Conservation (phyloP, 2,329 filamentous ascomycete species). For the Penicillium nordicum region DNA sequence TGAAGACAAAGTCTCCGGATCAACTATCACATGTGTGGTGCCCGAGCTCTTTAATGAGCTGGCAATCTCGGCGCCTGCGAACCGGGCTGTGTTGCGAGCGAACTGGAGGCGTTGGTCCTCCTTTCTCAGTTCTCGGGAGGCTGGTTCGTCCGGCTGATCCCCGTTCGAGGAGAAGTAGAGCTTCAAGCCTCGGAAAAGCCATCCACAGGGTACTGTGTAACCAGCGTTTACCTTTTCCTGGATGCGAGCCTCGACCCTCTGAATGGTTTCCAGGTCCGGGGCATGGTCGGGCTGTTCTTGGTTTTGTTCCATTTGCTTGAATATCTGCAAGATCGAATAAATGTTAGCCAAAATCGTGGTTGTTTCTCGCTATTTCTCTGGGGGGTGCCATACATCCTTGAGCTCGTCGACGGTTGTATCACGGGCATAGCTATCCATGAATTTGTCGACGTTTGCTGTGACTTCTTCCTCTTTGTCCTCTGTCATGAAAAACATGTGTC, state of each 20-base stretch:
- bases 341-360: background rate
- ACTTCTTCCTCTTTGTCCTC: slow-evolving; percentile 55
- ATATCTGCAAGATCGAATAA: slow-evolving; percentile 27
- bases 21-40: slow-evolving; percentile 71
- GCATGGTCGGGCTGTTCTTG: slow-evolving; percentile 34
- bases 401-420: slow-evolving; percentile 66
- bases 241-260: slow-evolving; percentile 56
- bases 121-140: background rate
- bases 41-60: slow-evolving; percentile 50
- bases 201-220: slow-evolving; percentile 39
- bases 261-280: slow-evolving; percentile 48
- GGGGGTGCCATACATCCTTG: slow-evolving; percentile 33
- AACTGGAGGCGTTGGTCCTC: slow-evolving; percentile 37
- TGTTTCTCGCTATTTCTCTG: background rate
- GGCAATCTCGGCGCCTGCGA: slow-evolving; percentile 63
- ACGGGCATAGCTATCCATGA: slow-evolving; percentile 77
- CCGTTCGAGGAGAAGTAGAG: slow-evolving; percentile 42
- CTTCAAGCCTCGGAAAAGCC: slow-evolving; percentile 49
- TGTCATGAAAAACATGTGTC: slow-evolving; percentile 70
- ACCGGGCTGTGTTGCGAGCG: slow-evolving; percentile 59
- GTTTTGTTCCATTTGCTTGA: slow-evolving; percentile 40
- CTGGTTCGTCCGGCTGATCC: background rate
- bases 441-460: slow-evolving; percentile 66
- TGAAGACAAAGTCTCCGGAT: slow-evolving; percentile 43
- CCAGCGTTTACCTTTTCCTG: slow-evolving; percentile 43